Base-by-base conservation (phyloP, 2,329 filamentous ascomycete genomes). In the Cadophora gregata region DNA sequence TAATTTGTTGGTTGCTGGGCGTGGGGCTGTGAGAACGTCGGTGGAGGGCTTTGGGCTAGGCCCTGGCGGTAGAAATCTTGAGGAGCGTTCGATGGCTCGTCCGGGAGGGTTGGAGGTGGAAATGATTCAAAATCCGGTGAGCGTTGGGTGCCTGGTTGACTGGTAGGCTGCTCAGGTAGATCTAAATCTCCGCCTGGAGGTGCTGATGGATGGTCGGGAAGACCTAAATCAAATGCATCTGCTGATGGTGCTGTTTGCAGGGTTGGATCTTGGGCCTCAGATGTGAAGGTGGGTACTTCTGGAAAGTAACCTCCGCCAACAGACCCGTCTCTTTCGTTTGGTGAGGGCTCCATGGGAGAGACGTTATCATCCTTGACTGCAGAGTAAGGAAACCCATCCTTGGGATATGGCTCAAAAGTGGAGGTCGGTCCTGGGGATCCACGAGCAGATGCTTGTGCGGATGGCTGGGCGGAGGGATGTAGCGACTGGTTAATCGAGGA, bases 271-370 rank as follows among this genome's bases (percentile, higher is more conserved):
- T 63, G 70, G 14, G 64, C 38, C 56, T 75, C 73, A 9, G 74
- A 68, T 50, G 74, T 75, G 66, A 75, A 76, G 25, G 72, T 77
- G 59, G 75, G 75, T n/a, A 84, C 79, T 59, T 80, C 78, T 3
- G 86, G 86, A 67, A 88, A 88, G 76, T 88, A 88, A 55, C 85
- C 86, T 16, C 84, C 85, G 24, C 84, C 84, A 6, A 84, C 76
- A 7, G 85, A 86, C 12, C 78, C 79, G 56, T 81, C 79, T 58
- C 83, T 79, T 19, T 79, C 79, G 38, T 77, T 74, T 0, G 75
- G 75, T 14, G 80, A 78, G 48, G 81, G 77, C 24, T 83, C 84
- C 25, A 85, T 78, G 1, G 85, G 84, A n/a, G 85, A 86, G 3
- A 86, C 81, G 62, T 84, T 82, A 59, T 75, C 73, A 62, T 75